phyloP scores from a whole-genome alignment of 805 yeast genomes.

The Kodamaea hsintzibuensis region DNA sequence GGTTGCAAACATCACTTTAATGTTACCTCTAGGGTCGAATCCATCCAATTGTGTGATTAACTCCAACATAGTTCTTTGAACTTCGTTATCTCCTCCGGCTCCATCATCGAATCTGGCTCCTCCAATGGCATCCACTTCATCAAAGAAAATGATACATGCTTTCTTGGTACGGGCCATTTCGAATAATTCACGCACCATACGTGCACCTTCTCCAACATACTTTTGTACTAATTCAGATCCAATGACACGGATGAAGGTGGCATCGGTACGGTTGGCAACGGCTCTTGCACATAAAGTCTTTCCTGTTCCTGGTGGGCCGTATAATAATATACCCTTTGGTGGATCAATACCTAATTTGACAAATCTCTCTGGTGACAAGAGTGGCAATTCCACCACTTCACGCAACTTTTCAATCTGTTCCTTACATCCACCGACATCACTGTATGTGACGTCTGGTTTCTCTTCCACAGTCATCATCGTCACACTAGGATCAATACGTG shows the following conservation, averaged over 20 bases:
- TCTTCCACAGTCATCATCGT: slow-evolving; percentile 99
- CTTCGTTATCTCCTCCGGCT: slow-evolving; percentile 99
- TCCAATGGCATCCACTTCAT: slow-evolving; percentile 98
- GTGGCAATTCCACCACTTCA: slow-evolving; percentile 93
- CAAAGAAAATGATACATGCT: slow-evolving; percentile 97
- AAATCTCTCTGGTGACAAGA: slow-evolving; percentile 93
- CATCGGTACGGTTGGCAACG: slow-evolving; percentile 98
- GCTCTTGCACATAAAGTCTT: slow-evolving; percentile 98
- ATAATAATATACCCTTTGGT: slow-evolving; percentile 93
- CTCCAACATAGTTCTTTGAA: slow-evolving; percentile 98
- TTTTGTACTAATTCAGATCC: slow-evolving; percentile 98
- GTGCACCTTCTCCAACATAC: slow-evolving; percentile 99
- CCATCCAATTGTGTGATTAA: slow-evolving; percentile 97
- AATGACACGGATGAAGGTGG: slow-evolving; percentile 96
- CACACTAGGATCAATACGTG: slow-evolving; percentile 95
- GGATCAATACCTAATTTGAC: slow-evolving; percentile 98
- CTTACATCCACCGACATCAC: slow-evolving; percentile 98
- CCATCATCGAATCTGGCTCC: slow-evolving; percentile 99
- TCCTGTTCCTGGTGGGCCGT: slow-evolving; percentile 99
- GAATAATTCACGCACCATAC: slow-evolving; percentile 98
- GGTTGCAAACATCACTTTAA: slow-evolving; percentile 99
- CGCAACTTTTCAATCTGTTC: slow-evolving; percentile 96
- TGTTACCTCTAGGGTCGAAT: slow-evolving; percentile 97
- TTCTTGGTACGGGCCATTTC: slow-evolving; percentile 99
- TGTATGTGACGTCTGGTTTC: slow-evolving; percentile 97